Percentiles rank a stretch among this genome's conserved stretches.
These are phyloP conservation scores for Blastocystis sp. DNA, from an alignment of 352 stramenopile genomes.

Conservation along the genomic window DNA sequence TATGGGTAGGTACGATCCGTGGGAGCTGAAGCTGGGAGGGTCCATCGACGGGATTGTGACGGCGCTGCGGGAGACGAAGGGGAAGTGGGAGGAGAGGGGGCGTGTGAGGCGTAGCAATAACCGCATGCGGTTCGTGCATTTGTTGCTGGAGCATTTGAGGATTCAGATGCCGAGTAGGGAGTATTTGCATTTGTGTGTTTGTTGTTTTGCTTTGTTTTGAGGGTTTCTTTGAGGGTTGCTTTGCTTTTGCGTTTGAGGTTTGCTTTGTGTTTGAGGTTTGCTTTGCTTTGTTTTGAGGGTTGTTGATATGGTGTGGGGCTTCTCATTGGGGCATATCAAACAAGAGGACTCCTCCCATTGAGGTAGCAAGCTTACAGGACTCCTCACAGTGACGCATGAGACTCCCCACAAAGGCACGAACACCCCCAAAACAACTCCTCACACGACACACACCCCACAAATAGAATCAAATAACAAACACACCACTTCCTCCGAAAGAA, in stretches of 20 bases:
- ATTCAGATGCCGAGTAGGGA: background rate
- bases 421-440: too few species aligned
- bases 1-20: background rate
- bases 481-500: conserved; percentile 14
- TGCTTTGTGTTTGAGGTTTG: too few species aligned
- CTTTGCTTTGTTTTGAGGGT: too few species aligned
- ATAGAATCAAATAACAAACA: conserved; percentile 13
- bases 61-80: background rate
- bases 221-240: too few species aligned
- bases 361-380: too few species aligned
- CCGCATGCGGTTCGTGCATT: background rate
- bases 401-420: too few species aligned
- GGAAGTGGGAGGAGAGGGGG: background rate
- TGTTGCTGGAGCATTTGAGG: background rate
- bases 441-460: too few species aligned
- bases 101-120: background rate
- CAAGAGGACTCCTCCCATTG: too few species aligned
- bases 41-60: background rate
- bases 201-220: background rate
- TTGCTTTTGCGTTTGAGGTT: too few species aligned
- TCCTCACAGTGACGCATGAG: too few species aligned
- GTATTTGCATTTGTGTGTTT: background rate
- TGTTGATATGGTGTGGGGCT: too few species aligned
- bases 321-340: too few species aligned
- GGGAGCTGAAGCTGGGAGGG: background rate